A percentile compares a stretch with the other conserved stretches of the same genome.
Conservation (phyloP, 768 basidiomycete species). For the Pisolithus marmoratus region DNA sequence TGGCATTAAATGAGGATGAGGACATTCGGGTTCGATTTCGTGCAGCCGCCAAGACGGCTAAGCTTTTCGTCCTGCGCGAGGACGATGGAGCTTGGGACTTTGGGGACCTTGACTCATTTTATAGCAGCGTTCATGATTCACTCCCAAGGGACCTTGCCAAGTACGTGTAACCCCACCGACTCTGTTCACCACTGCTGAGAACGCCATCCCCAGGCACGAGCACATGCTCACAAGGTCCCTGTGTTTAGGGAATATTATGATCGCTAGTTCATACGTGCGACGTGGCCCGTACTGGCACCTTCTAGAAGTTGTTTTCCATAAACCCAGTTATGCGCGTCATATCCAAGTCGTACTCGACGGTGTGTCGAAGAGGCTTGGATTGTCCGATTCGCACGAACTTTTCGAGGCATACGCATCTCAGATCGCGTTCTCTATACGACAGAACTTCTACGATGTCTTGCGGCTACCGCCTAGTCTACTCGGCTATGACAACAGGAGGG, state of each 20-base stretch:
- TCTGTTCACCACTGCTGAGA: slow-evolving; percentile 9
- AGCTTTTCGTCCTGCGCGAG: slow-evolving; percentile 44
- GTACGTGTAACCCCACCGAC: slow-evolving; percentile 33
- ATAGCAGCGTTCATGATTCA: slow-evolving; percentile 40
- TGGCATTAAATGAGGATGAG: slow-evolving; percentile 51
- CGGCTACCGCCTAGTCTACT: slow-evolving; percentile 65
- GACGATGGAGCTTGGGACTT: slow-evolving; percentile 24
- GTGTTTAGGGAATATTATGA: slow-evolving; percentile 69
- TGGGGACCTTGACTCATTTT: slow-evolving; percentile 30
- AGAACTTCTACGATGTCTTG: slow-evolving; percentile 45
- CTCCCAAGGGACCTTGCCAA: slow-evolving; percentile 42
- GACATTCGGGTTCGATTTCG: slow-evolving; percentile 87
- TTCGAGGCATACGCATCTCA: slow-evolving; percentile 78
- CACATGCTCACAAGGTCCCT: slow-evolving; percentile 68
- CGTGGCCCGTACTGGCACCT: slow-evolving; percentile 87
- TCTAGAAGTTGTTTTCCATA: slow-evolving; percentile 55
- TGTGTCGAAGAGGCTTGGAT: slow-evolving; percentile 62
- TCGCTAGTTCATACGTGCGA: slow-evolving; percentile 69
- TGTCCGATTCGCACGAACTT: slow-evolving; percentile 53
- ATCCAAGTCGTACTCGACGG: slow-evolving; percentile 51
- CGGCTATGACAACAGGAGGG: slow-evolving; percentile 64
- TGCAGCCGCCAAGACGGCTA: slow-evolving; percentile 53
- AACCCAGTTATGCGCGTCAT: slow-evolving; percentile 21
- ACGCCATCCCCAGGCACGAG: slow-evolving; percentile 50
- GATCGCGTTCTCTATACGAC: slow-evolving; percentile 61